Conservation (phyloP, 2,329 filamentous ascomycete genomes). For the Neofusicoccum umdonicola region DNA sequence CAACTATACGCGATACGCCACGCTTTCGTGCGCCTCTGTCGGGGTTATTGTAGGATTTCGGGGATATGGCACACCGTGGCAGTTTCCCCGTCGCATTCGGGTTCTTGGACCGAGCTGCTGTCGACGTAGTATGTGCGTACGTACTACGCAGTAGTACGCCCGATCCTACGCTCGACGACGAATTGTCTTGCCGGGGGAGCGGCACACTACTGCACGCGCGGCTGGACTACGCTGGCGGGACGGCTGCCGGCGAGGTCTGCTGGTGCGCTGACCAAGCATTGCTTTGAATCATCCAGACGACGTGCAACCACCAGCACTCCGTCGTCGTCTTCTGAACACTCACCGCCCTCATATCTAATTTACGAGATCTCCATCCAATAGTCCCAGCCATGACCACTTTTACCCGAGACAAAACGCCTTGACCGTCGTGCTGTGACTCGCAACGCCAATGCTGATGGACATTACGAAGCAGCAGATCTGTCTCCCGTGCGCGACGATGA, state of each 20-base stretch:
- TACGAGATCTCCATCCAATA: not conserved
- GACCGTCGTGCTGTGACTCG: not conserved
- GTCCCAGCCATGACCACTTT: not conserved
- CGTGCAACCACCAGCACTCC: not conserved
- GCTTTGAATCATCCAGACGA: too few species aligned
- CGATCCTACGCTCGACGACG: not conserved
- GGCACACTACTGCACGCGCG: too few species aligned
- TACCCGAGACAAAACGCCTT: not conserved
- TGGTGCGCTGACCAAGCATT: too few species aligned
- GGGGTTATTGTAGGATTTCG: too few species aligned
- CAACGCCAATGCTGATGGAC: not conserved
- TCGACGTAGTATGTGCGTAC: not conserved
- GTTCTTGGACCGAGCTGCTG: not conserved
- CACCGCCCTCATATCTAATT: not conserved
- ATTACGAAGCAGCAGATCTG: not conserved
- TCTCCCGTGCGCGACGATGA: not conserved
- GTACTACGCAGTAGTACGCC: not conserved
- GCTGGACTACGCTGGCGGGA: too few species aligned
- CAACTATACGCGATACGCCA: not conserved
- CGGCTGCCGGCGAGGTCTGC: too few species aligned
- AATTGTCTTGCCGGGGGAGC: too few species aligned
- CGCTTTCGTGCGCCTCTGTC: not conserved
- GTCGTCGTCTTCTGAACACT: not conserved
- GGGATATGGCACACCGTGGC: not conserved
- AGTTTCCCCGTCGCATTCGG: not conserved